phyloP scores from a whole-genome alignment of 2,329 filamentous ascomycete species.

The Pseudovirgaria hyperparasitica region DNA sequence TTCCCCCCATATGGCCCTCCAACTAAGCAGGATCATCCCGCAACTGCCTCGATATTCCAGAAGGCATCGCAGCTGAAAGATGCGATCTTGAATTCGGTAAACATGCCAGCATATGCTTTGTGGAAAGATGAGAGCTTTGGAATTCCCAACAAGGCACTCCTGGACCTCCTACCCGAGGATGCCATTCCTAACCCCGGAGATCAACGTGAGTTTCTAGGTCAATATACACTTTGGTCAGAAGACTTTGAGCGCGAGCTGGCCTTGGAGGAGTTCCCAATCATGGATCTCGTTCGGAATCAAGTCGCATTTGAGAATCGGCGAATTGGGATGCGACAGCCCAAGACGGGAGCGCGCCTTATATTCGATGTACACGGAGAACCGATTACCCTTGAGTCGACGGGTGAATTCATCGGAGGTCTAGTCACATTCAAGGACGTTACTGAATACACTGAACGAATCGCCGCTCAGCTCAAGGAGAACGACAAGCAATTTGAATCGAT shows the following conservation, averaged over 20 bases:
- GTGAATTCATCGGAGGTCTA: conserved; percentile 62
- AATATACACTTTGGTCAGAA: conserved; percentile 51
- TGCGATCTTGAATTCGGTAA: conserved; percentile 60
- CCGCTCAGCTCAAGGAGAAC: conserved; percentile 55
- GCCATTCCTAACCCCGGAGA: conserved; percentile 20
- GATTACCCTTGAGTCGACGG: conserved; percentile 51
- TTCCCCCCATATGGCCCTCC: conserved; percentile 59
- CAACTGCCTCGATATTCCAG: conserved; percentile 53
- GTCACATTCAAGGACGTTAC: conserved; percentile 64
- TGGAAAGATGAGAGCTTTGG: conserved; percentile 68
- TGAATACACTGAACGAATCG: conserved; percentile 54
- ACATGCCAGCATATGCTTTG: conserved; percentile 62
- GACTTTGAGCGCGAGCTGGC: conserved; percentile 50
- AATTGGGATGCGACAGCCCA: conserved; percentile 49
- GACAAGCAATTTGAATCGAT: conserved; percentile 65
- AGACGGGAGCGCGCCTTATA: conserved; percentile 39
- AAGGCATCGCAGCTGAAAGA: conserved; percentile 68
- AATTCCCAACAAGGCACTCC: conserved; percentile 56
- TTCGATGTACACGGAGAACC: conserved; percentile 57
- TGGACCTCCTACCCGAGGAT: conserved; percentile 28
- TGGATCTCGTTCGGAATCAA: conserved; percentile 49
- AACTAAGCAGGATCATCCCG: conserved; percentile 38
- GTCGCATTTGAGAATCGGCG: conserved; percentile 45
- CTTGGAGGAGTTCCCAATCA: conserved; percentile 52
- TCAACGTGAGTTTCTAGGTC: conserved; percentile 40